Evolutionary conservation across 495 filamentous ascomycete species (phyloP).

Genomic region (Penicillium cinerascens): DNA sequence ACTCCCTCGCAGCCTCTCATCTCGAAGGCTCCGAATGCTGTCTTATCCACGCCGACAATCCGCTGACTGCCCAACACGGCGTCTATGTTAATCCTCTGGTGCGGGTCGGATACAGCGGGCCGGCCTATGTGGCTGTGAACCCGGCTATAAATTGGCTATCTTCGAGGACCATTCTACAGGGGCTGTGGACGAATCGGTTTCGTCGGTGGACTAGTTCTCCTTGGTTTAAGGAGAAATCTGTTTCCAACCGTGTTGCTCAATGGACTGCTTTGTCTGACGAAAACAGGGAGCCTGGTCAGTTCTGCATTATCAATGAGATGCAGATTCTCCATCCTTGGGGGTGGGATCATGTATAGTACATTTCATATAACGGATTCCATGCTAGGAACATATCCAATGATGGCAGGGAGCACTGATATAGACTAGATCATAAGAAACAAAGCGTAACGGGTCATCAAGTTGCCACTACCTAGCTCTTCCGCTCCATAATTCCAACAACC

Average conservation of each 20-base stretch:
- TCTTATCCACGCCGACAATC: constrained; percentile 76
- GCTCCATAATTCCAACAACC: not conserved
- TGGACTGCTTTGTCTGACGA: constrained; percentile 36
- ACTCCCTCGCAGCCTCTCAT: constrained; percentile 62
- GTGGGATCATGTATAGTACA: constrained; percentile 65
- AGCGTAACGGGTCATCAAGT: no score
- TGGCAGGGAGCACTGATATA: no score
- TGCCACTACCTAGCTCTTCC: not conserved
- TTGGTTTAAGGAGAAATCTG: constrained; percentile 33
- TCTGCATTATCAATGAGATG: constrained; percentile 81
- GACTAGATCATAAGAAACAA: no score
- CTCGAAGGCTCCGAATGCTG: constrained; percentile 82
- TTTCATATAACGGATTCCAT: not conserved
- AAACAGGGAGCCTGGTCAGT: constrained; percentile 52
- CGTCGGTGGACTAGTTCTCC: constrained; percentile 45
- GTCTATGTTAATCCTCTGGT: constrained; percentile 78
- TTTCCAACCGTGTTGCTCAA: constrained; percentile 38
- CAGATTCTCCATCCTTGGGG: constrained; percentile 72
- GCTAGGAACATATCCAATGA: not conserved
- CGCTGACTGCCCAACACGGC: constrained; percentile 48
- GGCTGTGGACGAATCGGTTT: constrained; percentile 58
- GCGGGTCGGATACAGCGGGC: constrained; percentile 64
- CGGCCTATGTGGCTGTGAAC: constrained; percentile 55
- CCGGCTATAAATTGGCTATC: constrained; percentile 40
- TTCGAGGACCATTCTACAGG: constrained; percentile 28